phyloP scores from a whole-genome alignment of 2,329 filamentous ascomycete genomes.

The Onygena corvina region DNA sequence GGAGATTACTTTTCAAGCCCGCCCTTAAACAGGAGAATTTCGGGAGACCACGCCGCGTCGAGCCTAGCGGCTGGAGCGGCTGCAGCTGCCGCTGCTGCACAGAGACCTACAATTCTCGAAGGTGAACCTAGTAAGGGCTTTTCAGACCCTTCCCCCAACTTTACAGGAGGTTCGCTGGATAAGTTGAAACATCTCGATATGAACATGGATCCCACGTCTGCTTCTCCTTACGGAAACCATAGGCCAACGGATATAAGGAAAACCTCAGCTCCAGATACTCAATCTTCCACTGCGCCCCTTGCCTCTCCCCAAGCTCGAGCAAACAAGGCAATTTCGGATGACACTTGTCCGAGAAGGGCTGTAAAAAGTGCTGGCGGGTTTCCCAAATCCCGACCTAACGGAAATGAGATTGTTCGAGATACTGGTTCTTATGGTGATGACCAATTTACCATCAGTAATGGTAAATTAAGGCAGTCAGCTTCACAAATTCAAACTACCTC shows the following conservation, averaged over 20 bases:
- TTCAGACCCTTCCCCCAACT: not conserved
- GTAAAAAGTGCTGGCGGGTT: not conserved
- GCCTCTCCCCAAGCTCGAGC: not conserved
- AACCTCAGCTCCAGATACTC: not conserved
- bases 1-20: conserved; percentile 16
- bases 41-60: conserved; percentile 4
- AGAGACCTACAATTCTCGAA: not conserved
- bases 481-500: not conserved
- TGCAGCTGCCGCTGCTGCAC: conserved; percentile 8
- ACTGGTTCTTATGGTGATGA: not conserved
- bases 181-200: not conserved
- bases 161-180: not conserved
- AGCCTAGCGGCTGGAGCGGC: conserved; percentile 14
- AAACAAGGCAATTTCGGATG: not conserved
- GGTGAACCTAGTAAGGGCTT: not conserved
- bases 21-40: conserved; percentile 11
- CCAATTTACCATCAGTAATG: not conserved
- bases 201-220: not conserved
- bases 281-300: not conserved
- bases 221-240: not conserved
- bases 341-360: not conserved
- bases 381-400: not conserved
- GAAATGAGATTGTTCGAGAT: not conserved
- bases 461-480: not conserved
- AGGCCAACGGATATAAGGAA: not conserved